Evolutionary conservation across 73 alveolate genomes (phyloP).

Genomic region (Paramecium sonneborni): DNA sequence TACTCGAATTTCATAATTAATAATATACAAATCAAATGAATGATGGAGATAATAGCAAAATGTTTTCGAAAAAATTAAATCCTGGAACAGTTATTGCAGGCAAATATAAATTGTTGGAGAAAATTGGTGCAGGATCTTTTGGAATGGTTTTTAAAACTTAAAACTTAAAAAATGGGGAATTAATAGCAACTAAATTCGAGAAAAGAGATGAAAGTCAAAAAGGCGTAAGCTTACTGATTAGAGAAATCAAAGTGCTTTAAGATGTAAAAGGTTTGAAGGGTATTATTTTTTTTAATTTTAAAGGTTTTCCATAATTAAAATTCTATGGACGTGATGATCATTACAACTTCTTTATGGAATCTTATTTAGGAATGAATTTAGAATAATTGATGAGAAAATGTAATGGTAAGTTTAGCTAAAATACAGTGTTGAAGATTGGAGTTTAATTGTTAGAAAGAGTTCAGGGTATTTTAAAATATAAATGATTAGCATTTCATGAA

Average conservation of each 20-base stretch:
- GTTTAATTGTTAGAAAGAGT: conserved; percentile 67
- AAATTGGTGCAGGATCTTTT: conserved; percentile 82
- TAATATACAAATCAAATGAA: not conserved
- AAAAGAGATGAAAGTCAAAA: conserved; percentile 69
- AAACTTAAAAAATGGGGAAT: conserved; percentile 72
- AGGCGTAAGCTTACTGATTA: conserved; percentile 70
- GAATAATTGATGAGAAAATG: conserved; percentile 69
- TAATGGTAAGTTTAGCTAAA: conserved; percentile 67
- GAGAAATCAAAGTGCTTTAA: conserved; percentile 72
- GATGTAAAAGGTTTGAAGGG: conserved; percentile 61
- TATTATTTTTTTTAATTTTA: not conserved
- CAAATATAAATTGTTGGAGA: conserved; percentile 60
- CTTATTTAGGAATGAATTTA: conserved; percentile 75
- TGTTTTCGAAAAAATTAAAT: not conserved
- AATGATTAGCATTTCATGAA: conserved; percentile 67
- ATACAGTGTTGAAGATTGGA: conserved; percentile 68
- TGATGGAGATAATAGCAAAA: not conserved
- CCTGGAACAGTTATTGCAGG: conserved; percentile 41
- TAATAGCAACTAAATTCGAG: conserved; percentile 80
- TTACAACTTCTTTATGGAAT: conserved; percentile 73
- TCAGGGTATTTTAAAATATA: not conserved
- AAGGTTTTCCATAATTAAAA: conserved; percentile 74
- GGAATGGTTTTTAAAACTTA: conserved; percentile 78
- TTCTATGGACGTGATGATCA: conserved; percentile 68
- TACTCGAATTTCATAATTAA: not conserved